Evolutionary conservation across 2,329 filamentous ascomycete genomes (phyloP), one percentile per base, ranked within the genome.

Genomic region (Aspergillus udagawae): DNA sequence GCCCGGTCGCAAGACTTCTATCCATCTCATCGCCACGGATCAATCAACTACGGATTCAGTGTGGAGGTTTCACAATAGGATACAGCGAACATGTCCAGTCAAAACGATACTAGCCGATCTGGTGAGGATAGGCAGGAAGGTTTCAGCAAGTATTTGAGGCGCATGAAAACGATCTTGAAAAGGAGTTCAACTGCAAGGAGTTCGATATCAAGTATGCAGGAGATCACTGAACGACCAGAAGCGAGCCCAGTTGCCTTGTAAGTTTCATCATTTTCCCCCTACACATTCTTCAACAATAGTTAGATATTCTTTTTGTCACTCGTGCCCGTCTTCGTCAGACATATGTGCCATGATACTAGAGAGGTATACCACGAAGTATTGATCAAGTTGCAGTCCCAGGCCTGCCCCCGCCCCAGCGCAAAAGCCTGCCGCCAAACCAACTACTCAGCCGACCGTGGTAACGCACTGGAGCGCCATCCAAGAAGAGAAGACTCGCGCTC

Each of bases 401-500:
- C 53, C 49, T 29, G 44, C 64, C 25, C 23, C 55, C 54, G 42
- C 41, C 32, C 45, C 32, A 52, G 57, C 45, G 17, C 55, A 47
- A 27, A 55, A 56, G 32, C 49, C 52, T n/a, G 12, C 47, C 54
- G 58, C 12, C 41, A 63, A 28, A 50, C 44, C 50, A 45, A 49
- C 56, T 49, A 61, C 50, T 53, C 54, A 63, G 35, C 62, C 66
- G 29, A 64, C 62, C 48, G 59, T 65, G 48, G 58, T 69, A 38
- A 58, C 66, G 52, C 65, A 72, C 56, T 76, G 73, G 68, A 70
- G 70, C 55, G 61, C 67, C 28, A 63, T 75, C 28, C 77, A 77
- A 55, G 74, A 77, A 62, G 74, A 75, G 47, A 77, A 73, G 61
- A 74, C 77, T 23, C 75, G 75, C 52, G 71, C 69, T 35, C 67